phyloP scores from a whole-genome alignment of 257 asterid genomes.

The Nicotiana knightiana region DNA sequence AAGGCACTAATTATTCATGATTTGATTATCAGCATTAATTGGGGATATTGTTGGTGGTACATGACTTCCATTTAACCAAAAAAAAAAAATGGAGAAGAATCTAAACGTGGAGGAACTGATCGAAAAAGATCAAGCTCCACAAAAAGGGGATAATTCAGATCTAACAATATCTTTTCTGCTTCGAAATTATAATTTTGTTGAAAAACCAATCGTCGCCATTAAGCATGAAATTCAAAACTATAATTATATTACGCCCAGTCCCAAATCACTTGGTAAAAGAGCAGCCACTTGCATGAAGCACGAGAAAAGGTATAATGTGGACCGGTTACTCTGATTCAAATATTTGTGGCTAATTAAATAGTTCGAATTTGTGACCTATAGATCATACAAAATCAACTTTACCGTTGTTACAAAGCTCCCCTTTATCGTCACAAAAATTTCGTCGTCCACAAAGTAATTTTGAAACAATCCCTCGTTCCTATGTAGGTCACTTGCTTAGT shows the following conservation, averaged over 20 bases:
- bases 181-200: neutral
- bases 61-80: no score
- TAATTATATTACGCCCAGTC: neutral
- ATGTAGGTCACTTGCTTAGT: no score
- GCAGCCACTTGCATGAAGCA: no score
- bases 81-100: no score
- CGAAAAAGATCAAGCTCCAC: neutral
- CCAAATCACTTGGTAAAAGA: no score
- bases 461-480: no score
- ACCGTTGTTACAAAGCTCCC: no score
- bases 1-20: neutral
- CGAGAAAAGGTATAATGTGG: no score
- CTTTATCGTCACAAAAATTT: no score
- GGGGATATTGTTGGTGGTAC: neutral
- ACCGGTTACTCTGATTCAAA: rapidly evolving
- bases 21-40: neutral
- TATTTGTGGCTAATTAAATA: rapidly evolving
- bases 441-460: no score
- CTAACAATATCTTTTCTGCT: neutral
- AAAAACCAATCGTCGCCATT: neutral
- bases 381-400: no score
- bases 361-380: no score
- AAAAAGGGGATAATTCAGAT: neutral
- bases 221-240: neutral
- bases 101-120: neutral